Conservation (phyloP, 805 yeast species). For the Metschnikowia amazonensis region DNA sequence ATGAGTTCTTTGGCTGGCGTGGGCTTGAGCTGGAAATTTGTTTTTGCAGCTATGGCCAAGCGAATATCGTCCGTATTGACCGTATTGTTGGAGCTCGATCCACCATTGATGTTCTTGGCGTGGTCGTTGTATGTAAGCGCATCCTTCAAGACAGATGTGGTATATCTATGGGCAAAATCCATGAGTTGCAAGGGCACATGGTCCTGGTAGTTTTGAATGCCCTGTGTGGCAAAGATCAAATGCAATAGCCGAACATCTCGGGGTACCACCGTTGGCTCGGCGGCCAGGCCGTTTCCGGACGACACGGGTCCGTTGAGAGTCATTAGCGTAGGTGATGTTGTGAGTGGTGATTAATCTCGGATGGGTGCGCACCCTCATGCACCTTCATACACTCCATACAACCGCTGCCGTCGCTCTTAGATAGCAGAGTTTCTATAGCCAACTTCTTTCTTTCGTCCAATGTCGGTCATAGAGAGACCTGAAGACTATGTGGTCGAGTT, state of each 20-base stretch:
- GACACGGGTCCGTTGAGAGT: constrained; percentile 11
- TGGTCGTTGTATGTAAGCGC: constrained; percentile 89
- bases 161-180: constrained; percentile 94
- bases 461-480: constrained; percentile 27
- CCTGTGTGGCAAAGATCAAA: constrained; percentile 88
- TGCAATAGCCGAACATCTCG: constrained; percentile 90
- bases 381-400: neutral
- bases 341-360: neutral
- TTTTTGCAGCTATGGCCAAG: constrained; percentile 87
- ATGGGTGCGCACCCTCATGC: constrained; percentile 1
- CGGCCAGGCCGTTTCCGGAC: constrained; percentile 8
- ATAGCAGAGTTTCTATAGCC: neutral
- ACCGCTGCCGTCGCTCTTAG: neutral
- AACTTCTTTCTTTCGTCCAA: neutral
- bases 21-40: constrained; percentile 95
- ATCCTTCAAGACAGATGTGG: constrained; percentile 81
- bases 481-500: constrained; percentile 19
- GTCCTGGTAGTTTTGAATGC: constrained; percentile 87
- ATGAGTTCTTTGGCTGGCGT: constrained; percentile 88
- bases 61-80: constrained; percentile 87
- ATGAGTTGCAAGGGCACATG: constrained; percentile 92
- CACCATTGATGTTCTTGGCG: constrained; percentile 41
- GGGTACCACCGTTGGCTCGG: constrained; percentile 47
- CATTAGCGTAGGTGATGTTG: constrained; percentile 4
- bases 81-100: constrained; percentile 28